phyloP scores from a whole-genome alignment of 2,329 filamentous ascomycete species.

The Dothideomycetes sp. region DNA sequence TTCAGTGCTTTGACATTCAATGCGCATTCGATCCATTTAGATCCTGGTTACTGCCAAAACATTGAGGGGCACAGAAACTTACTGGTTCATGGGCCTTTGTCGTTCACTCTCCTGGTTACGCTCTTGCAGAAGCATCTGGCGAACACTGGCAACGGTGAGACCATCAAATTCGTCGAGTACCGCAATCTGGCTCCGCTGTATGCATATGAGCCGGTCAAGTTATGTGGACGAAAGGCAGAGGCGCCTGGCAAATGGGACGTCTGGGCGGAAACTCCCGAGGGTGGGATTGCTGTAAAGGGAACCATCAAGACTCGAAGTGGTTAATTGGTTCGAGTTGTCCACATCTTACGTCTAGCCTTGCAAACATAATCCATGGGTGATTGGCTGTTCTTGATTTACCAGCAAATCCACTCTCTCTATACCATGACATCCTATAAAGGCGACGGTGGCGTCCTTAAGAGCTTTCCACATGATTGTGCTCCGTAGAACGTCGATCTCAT shows the following conservation, averaged over 20 bases:
- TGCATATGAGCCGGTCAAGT: slow-evolving; percentile 55
- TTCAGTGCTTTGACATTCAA: slow-evolving; percentile 91
- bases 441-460: too few relatives aligned
- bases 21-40: slow-evolving; percentile 81
- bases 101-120: slow-evolving; percentile 64
- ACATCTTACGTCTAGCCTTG: too few relatives aligned
- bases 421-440: too few relatives aligned
- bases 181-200: slow-evolving; percentile 74
- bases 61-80: slow-evolving; percentile 65
- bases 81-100: slow-evolving; percentile 80
- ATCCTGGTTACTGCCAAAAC: slow-evolving; percentile 55
- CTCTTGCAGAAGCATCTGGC: slow-evolving; percentile 48
- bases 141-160: slow-evolving; percentile 19
- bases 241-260: slow-evolving; percentile 28
- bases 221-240: slow-evolving; percentile 50
- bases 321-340: slow-evolving; percentile 1
- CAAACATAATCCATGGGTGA: too few relatives aligned
- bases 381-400: too few relatives aligned
- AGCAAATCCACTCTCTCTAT: too few relatives aligned
- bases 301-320: slow-evolving; percentile 18
- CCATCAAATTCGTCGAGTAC: slow-evolving; percentile 56
- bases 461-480: too few relatives aligned
- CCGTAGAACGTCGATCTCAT: too few relatives aligned
- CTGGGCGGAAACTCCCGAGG: slow-evolving; percentile 30
- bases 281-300: slow-evolving; percentile 34